Evolutionary conservation across 805 yeast species (phyloP), one percentile per base, ranked within the genome.

Genomic region (Danielozyma ontarioensis): DNA sequence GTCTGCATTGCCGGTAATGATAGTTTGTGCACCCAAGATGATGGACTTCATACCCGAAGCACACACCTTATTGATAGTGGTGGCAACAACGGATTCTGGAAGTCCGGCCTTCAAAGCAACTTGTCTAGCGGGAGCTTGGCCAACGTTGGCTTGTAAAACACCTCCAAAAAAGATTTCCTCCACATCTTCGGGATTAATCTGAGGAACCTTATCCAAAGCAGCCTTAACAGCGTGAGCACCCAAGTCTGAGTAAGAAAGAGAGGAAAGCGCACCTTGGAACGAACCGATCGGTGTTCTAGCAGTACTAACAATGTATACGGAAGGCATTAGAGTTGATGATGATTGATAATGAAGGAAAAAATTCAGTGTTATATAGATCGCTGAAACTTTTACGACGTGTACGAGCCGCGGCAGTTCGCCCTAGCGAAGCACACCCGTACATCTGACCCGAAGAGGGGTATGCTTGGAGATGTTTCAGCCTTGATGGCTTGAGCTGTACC

Each of bases 91-190:
- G 40, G 76, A 68, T 45, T 82, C 78, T 32, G 86, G 78, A 33
- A 93, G 72, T 12, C 97, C 97, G 13, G 97, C 83, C 53, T 80
- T 82, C 45, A 90, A 54, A 12, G 96, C 96, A 36, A 90, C 97
- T 68, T 90, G 98, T 66, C 97, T 82, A 23, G 98, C 98, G 28
- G 98, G 97, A 38, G 90, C 88, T 68, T 90, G 98, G 42, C 98
- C 97, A 40, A 85, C 80, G 52, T 86, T 86, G 43, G 97, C 97
- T 53, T 84, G 85, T 53, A 87, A 64, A 31, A 88, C 98, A 53
- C 87, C 84, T 53, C 98, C 98, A 58, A 88, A 88, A 53, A 83
- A 74, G 55, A 90, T 79, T 63, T 90, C 97, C 44, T 89, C 95
- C 35, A 85, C 93, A 44, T 74, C 79, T 27, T 73, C 72, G 30